These are phyloP conservation scores for Phytopythium helicoides DNA, from an alignment of 352 stramenopile genomes.

Conservation along the genomic window DNA sequence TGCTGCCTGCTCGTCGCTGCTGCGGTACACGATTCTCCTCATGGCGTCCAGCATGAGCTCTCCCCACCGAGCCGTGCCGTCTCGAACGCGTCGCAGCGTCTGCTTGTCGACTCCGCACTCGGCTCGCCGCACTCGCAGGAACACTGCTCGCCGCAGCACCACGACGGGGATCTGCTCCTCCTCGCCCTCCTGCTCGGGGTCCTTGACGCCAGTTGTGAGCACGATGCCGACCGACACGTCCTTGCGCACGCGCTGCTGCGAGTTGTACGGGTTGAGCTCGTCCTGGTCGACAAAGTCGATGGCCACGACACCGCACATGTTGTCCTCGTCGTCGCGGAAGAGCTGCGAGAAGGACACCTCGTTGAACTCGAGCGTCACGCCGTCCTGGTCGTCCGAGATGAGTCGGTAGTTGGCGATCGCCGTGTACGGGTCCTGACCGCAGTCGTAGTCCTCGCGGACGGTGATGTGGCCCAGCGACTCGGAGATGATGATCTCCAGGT, in stretches of 20 bases:
- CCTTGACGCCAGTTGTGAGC: background rate
- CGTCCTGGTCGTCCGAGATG: conserved; percentile 11
- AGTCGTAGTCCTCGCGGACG: conserved; percentile 20
- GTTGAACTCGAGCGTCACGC: conserved; percentile 18
- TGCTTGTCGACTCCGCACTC: conserved; percentile 5
- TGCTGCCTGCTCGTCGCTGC: background rate
- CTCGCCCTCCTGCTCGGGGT: background rate
- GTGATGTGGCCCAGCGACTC: conserved; percentile 23
- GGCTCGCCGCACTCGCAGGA: conserved; percentile 9
- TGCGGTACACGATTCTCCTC: conserved; percentile 4
- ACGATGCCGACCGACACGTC: conserved; percentile 12
- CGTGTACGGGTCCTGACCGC: conserved; percentile 5
- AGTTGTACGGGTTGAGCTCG: conserved; percentile 17
- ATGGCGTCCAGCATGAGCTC: conserved; percentile 7
- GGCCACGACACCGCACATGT: conserved; percentile 17
- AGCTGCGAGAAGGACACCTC: conserved; percentile 18
- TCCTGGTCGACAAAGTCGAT: conserved; percentile 21
- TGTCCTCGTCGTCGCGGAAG: conserved; percentile 3
- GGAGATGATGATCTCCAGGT: conserved; percentile 32
- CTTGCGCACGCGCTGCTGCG: conserved; percentile 8
- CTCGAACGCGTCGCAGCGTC: conserved; percentile 6
- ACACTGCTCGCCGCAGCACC: conserved; percentile 14
- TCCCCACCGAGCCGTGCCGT: conserved; percentile 5
- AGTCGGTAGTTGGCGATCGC: conserved; percentile 13
- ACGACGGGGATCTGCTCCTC: conserved; percentile 6